Evolutionary conservation across 371 early-diverging fungal species (phyloP), one percentile per base, ranked within the genome.

Genomic region (Mortierella polycephala): DNA sequence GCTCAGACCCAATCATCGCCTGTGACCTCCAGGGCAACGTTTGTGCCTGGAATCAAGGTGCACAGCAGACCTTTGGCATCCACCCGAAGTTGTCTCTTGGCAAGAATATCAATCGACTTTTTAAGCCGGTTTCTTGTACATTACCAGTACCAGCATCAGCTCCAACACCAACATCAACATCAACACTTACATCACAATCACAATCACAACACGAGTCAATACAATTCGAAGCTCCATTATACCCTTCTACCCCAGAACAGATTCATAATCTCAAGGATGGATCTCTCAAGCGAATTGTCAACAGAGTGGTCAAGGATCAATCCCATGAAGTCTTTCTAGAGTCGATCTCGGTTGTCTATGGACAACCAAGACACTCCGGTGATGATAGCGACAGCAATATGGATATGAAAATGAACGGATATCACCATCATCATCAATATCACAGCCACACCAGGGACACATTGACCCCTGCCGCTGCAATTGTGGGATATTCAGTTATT

Each of bases 1-100:
- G 51, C 14, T n/a, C 62, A 37, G 71, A 75, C 44, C 67, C 75
- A 20, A 75, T 75, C 51, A 55, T 75, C 39, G 66, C 70, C 52
- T 75, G 75, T 16, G 75, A 75, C 55, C 58, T 70, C 39, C 61
- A 65, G 20, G 75, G 75, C 53, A 52, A 51, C n/a, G 55, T 75
- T 67, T 69, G 69, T 40, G 65, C 75, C 45, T 70, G 69, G 64
- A 75, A 70, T 40, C 57, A 62, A 5, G 64, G 70, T 3, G 70
- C 75, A 39, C 66, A 69, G 1, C 39, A 41, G 4, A 67, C 70
- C 39, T 75, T 75, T 62, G 64, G 64, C 16, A 61, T 75, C 50
- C 57, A 47, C 61, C 41, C 67, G 16, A 69, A 70, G 42, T 70
- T 70, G 40, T 47, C 75, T 12, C 62, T 75, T 21, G 75, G 75